A percentile compares a stretch with the other conserved stretches of the same genome.
Conservation (phyloP, 305 asterid species). For the Solanum hybrid region DNA sequence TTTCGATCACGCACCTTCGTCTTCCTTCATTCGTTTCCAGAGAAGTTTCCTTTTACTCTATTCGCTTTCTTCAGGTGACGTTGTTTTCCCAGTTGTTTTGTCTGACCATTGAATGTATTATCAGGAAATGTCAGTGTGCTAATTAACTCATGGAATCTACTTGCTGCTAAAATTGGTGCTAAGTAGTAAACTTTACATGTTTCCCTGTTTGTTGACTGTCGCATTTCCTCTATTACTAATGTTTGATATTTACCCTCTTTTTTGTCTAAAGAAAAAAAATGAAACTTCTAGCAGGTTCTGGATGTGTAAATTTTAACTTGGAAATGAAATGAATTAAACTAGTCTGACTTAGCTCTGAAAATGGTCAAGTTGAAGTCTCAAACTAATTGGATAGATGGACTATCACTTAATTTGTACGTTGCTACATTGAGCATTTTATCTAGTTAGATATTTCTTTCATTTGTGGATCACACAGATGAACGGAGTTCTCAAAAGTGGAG, state of each 20-base stretch:
- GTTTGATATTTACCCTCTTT: background rate
- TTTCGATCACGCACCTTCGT: constrained; percentile 53
- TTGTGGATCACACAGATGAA: background rate
- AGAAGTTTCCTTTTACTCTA: constrained; percentile 54
- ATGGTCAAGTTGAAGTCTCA: background rate
- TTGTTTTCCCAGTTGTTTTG: background rate
- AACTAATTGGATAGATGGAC: background rate
- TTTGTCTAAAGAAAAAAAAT: background rate
- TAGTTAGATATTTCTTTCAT: background rate
- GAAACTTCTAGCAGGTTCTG: background rate
- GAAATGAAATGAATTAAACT: background rate
- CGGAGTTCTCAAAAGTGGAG: background rate
- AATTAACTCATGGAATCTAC: background rate
- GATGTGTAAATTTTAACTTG: background rate
- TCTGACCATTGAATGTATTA: background rate
- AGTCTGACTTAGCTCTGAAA: background rate
- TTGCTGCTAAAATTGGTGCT: background rate
- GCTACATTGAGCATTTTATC: background rate
- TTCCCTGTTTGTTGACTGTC: background rate
- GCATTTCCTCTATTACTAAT: background rate
- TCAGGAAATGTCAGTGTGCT: background rate
- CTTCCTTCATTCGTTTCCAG: constrained; percentile 52
- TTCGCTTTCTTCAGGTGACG: constrained; percentile 61
- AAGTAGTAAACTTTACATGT: background rate
- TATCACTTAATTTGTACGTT: background rate